phyloP scores from a whole-genome alignment of 106 monocot species.

The Narthecium ossifragum region DNA sequence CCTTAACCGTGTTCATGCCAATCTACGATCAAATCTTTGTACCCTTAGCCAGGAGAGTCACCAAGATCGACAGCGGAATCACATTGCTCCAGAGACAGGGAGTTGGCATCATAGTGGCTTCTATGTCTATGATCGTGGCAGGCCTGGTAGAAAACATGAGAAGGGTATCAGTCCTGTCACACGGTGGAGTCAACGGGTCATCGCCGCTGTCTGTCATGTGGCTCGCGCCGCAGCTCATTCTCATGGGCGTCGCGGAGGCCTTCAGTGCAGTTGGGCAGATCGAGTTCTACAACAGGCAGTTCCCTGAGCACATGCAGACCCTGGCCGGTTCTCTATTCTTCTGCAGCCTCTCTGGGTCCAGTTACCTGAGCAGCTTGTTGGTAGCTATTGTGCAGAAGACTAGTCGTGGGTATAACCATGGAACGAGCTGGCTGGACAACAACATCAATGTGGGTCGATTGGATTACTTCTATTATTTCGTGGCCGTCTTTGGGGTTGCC shows the following conservation, averaged over 20 bases:
- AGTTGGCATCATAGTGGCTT: conserved; percentile 38
- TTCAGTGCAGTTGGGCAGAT: conserved; percentile 44
- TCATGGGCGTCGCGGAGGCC: conserved; percentile 44
- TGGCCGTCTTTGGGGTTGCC: conserved; percentile 15
- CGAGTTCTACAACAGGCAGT: conserved; percentile 53
- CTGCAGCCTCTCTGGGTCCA: conserved; percentile 24
- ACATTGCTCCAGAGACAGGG: conserved; percentile 46
- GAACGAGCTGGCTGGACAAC: conserved; percentile 23
- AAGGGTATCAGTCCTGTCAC: conserved; percentile 11
- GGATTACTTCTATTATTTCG: conserved; percentile 20
- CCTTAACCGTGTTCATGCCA: conserved; percentile 46
- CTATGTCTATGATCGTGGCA: conserved; percentile 27
- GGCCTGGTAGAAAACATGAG: conserved; percentile 27
- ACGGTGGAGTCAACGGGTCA: conserved; percentile 17
- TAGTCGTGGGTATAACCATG: conserved; percentile 7
- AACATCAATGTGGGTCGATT: conserved; percentile 15
- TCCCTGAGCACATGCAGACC: conserved; percentile 58
- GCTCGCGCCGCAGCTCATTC: conserved; percentile 40
- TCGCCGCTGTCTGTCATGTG: conserved; percentile 37
- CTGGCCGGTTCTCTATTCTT: conserved; percentile 38
- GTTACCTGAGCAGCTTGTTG: conserved; percentile 43
- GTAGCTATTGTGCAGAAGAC: conserved; percentile 21
- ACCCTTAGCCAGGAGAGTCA: conserved; percentile 22
- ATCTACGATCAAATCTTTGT: conserved; percentile 54
- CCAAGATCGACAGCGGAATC: conserved; percentile 29